phyloP scores from a whole-genome alignment of 495 filamentous ascomycete genomes.

The Aspergillus funiculosus region DNA sequence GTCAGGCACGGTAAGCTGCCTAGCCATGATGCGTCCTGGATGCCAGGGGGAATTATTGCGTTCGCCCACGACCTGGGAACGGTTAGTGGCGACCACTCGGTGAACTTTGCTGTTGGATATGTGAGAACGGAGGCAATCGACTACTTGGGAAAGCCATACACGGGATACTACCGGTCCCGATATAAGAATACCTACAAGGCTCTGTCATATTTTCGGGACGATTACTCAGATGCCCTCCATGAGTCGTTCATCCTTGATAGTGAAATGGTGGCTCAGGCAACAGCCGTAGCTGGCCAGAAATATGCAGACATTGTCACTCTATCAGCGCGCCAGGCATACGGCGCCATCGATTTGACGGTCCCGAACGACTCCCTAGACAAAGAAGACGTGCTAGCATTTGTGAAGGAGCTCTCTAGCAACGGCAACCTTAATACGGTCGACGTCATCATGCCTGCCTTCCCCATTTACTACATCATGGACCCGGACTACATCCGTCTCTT shows the following conservation, averaged over 20 bases:
- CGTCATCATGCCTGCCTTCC: slow-evolving; percentile 46
- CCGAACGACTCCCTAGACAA: slow-evolving; percentile 38
- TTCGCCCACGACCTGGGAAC: slow-evolving; percentile 41
- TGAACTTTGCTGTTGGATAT: slow-evolving; percentile 46
- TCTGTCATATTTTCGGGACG: slow-evolving; percentile 38
- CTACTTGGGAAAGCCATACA: slow-evolving; percentile 42
- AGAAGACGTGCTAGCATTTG: slow-evolving; percentile 40
- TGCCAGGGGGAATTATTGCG: slow-evolving; percentile 28
- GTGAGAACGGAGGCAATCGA: slow-evolving; percentile 42
- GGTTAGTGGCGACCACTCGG: slow-evolving; percentile 24
- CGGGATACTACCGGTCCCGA: slow-evolving; percentile 39
- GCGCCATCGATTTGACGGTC: slow-evolving; percentile 44
- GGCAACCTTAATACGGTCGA: slow-evolving; percentile 51
- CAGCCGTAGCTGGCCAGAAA: slow-evolving; percentile 32
- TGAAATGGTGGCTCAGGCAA: slow-evolving; percentile 26
- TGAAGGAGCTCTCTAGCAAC: slow-evolving; percentile 50
- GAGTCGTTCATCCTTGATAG: slow-evolving; percentile 34
- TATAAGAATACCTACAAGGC: slow-evolving; percentile 30
- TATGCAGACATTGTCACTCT: slow-evolving; percentile 46
- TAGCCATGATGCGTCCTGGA: slow-evolving; percentile 21
- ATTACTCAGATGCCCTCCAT: slow-evolving; percentile 35
- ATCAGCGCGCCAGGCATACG: slow-evolving; percentile 45
- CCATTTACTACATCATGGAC: slow-evolving; percentile 45
- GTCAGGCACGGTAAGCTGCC: slow-evolving; percentile 20
- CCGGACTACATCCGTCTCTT: slow-evolving; percentile 46